A percentile compares a stretch with the other conserved stretches of the same genome.
Conservation (phyloP, 1,139 yeast genomes). For the Blastobotrys serpentis region DNA sequence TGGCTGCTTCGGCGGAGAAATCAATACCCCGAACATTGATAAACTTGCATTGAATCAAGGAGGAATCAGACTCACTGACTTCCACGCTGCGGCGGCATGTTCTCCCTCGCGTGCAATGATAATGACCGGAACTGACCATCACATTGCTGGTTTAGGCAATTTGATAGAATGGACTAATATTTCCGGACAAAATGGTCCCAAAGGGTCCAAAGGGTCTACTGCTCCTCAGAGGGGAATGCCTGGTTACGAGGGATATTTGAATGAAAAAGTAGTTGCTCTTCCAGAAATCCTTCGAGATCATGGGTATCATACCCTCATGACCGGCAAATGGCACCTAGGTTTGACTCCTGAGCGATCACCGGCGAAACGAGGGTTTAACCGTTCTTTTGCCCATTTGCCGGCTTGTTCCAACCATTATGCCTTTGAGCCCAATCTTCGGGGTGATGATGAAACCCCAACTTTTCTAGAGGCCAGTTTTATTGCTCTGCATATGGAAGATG, state of each 20-base stretch:
- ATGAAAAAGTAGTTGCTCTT: slow-evolving; percentile 52
- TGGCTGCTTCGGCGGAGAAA: slow-evolving; percentile 60
- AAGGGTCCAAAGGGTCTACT: slow-evolving; percentile 11
- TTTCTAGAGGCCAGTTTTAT: slow-evolving; percentile 19
- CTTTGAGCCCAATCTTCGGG: slow-evolving; percentile 44
- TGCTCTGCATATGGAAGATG: slow-evolving; percentile 43
- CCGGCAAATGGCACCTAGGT: slow-evolving; percentile 64
- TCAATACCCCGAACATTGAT: slow-evolving; percentile 53
- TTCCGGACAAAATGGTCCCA: slow-evolving; percentile 30
- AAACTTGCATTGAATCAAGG: slow-evolving; percentile 40
- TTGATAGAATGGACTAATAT: slow-evolving; percentile 52
- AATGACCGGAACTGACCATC: slow-evolving; percentile 60
- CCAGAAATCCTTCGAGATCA: slow-evolving; percentile 52
- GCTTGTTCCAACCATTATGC: slow-evolving; percentile 61
- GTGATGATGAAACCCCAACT: slow-evolving; percentile 15
- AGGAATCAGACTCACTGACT: slow-evolving; percentile 54
- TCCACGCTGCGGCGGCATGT: slow-evolving; percentile 65
- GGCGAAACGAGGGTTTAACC: slow-evolving; percentile 50
- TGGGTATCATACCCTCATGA: slow-evolving; percentile 50
- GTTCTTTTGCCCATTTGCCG: slow-evolving; percentile 51
- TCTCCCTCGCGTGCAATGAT: slow-evolving; percentile 65
- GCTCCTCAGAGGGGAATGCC: slow-evolving; percentile 41
- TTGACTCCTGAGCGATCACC: slow-evolving; percentile 53
- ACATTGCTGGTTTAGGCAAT: slow-evolving; percentile 60
- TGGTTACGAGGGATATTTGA: slow-evolving; percentile 58